Evolutionary conservation across 176 grass and related monocot genomes (phyloP), one percentile per base, ranked within the genome.

Genomic region (Echinochloa phyllopogon): DNA sequence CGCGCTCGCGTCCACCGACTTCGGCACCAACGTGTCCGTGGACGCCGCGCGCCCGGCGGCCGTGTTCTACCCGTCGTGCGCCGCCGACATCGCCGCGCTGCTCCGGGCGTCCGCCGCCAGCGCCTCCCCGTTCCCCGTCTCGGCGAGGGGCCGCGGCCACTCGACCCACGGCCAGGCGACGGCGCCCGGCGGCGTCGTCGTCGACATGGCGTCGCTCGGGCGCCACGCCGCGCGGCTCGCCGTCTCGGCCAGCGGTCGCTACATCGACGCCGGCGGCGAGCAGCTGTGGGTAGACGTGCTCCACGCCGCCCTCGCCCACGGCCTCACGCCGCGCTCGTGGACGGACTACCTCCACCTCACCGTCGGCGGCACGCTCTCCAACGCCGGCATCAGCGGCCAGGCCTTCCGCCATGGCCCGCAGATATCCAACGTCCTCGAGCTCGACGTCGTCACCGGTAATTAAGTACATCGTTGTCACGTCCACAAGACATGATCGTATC

Each of bases 271-370:
- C 10, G 91, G 91, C n/a, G 94, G 91, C n/a, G 94, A 97, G 65
- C 94, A 97, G 82, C 64, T 90, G 3, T 97, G 94, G 94, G 78
- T 90, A 13, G 65, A 94, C 87, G 89, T 97, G 68, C 85, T 97
- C 76, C 51, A 33, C 58, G 87, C 83, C 0, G 56, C 94, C 0
- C 62, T 97, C 15, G 68, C 69, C 6, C 82, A 82, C 42, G 89
- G 81, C 13, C 78, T 97, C 2, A 62, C 82, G 10, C 91, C 91
- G 8, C 82, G 63, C 14, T 89, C 87, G 8, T 90, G 91, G 85
- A 92, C 87, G 1, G 91, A 94, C 60, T 97, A 97, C 90, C 86
- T 97, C 41, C 80, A 66, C 45, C 43, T 88, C 73, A 94, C 94
- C 12, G 82, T 95, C 17, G 91, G 91, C 14, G 90, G 94, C 6